These are phyloP conservation scores for Triticum timopheevii DNA, from an alignment of 176 grass and related monocot genomes.

Conservation along the genomic window DNA sequence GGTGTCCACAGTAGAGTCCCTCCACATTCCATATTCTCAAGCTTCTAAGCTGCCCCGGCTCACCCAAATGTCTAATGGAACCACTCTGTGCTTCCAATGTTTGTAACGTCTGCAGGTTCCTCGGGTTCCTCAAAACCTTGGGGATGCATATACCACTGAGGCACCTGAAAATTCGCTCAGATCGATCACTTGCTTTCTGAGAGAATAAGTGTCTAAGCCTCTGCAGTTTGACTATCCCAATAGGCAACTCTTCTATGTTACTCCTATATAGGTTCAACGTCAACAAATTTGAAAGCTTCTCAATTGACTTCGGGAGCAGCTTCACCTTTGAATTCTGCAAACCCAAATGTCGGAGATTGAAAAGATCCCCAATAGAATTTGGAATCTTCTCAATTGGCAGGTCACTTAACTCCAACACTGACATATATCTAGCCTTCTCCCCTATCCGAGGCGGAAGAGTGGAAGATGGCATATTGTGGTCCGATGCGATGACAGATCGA, in stretches of 20 bases:
- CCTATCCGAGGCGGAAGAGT: too few species aligned
- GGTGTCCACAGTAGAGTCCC: neutral
- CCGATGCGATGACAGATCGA: neutral
- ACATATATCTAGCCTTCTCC: neutral
- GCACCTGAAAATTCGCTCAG: neutral
- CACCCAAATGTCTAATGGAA: neutral
- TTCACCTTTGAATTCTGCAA: slow-evolving; percentile 18
- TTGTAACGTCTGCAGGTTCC: slow-evolving; percentile 19
- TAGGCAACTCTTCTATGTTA: neutral
- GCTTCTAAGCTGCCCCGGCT: slow-evolving; percentile 39
- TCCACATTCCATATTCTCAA: neutral
- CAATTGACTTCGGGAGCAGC: slow-evolving; percentile 16
- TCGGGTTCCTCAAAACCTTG: neutral
- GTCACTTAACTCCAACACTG: neutral
- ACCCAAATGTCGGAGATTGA: slow-evolving; percentile 36
- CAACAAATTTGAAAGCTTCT: neutral
- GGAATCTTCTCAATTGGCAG: neutral
- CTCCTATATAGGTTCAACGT: accelerated
- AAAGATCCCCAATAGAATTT: slow-evolving; percentile 21
- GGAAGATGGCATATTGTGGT: neutral
- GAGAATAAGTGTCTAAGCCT: slow-evolving; percentile 21
- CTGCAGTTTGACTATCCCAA: neutral
- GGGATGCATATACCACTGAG: neutral
- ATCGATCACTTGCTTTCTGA: neutral
- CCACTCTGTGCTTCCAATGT: neutral